Conservation (phyloP, 768 basidiomycete genomes). For the Tricholoma hemisulphureum region DNA sequence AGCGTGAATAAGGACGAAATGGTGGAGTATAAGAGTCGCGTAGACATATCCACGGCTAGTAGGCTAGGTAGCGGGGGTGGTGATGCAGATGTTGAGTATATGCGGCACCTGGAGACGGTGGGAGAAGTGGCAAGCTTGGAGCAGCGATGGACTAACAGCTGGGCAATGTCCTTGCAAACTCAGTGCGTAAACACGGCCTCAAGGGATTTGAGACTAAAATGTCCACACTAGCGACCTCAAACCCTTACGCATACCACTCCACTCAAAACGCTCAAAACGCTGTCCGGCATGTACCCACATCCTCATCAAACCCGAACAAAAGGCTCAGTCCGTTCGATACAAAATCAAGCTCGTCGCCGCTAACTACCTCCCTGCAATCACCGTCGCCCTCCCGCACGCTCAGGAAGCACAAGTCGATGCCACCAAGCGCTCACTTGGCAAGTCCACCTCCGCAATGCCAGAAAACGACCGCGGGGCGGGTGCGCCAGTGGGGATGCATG, state of each 20-base stretch:
- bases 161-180: slow-evolving; percentile 64
- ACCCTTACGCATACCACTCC: slow-evolving; percentile 88
- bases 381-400: slow-evolving; percentile 63
- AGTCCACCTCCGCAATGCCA: slow-evolving; percentile 37
- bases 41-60: slow-evolving; percentile 60
- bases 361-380: slow-evolving; percentile 89
- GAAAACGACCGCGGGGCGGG: slow-evolving; percentile 40
- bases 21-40: slow-evolving; percentile 69
- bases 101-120: slow-evolving; percentile 60
- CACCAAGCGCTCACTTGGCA: slow-evolving; percentile 41
- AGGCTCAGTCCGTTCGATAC: slow-evolving; percentile 89
- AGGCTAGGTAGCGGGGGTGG: slow-evolving; percentile 57
- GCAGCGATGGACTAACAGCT: slow-evolving; percentile 80
- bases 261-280: slow-evolving; percentile 92
- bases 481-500: slow-evolving; percentile 47
- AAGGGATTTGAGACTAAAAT: neutral
- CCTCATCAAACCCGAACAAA: slow-evolving; percentile 97
- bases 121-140: slow-evolving; percentile 69
- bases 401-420: slow-evolving; percentile 42
- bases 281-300: slow-evolving; percentile 95
- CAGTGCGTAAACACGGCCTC: slow-evolving; percentile 44
- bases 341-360: slow-evolving; percentile 98
- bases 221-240: slow-evolving; percentile 61
- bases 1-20: slow-evolving; percentile 74
- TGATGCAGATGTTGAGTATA: slow-evolving; percentile 67